These are phyloP conservation scores for Tripidium arundinaceum DNA, from an alignment of 202 grass and related monocot species.

Conservation along the genomic window DNA sequence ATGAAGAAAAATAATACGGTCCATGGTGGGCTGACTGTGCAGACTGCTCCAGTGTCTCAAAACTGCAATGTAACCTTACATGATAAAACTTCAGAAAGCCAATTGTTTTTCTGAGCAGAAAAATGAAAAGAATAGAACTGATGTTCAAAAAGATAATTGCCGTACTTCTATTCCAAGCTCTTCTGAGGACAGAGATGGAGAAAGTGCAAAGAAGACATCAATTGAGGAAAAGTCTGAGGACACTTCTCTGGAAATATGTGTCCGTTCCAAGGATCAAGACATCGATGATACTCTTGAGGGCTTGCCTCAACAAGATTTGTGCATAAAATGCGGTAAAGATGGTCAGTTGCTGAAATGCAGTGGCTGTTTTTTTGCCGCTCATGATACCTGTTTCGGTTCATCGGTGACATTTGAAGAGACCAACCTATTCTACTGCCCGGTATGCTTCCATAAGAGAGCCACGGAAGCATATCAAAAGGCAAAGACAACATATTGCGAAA, in stretches of 20 bases:
- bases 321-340: conserved; percentile 49
- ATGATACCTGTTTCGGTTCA: conserved; percentile 41
- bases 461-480: conserved; percentile 41
- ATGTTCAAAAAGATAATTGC: background rate
- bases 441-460: conserved; percentile 41
- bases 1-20: conserved; percentile 10
- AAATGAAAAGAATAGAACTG: conserved; percentile 14
- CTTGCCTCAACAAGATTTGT: conserved; percentile 40
- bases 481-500: conserved; percentile 35
- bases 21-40: background rate
- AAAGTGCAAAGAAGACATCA: background rate
- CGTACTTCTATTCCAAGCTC: conserved; percentile 6
- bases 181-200: background rate
- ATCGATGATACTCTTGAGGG: too few relatives aligned
- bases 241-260: too few relatives aligned
- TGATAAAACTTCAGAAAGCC: conserved; percentile 19
- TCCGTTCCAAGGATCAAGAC: too few relatives aligned
- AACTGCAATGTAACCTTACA: conserved; percentile 25
- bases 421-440: too few relatives aligned
- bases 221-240: background rate
- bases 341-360: conserved; percentile 43
- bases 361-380: conserved; percentile 32
- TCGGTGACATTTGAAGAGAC: conserved; percentile 30
- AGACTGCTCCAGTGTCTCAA: background rate
- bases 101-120: conserved; percentile 8